Evolutionary conservation across 1,284 basidiomycete genomes (phyloP).

Genomic region (Ceratobasidium sp.): DNA sequence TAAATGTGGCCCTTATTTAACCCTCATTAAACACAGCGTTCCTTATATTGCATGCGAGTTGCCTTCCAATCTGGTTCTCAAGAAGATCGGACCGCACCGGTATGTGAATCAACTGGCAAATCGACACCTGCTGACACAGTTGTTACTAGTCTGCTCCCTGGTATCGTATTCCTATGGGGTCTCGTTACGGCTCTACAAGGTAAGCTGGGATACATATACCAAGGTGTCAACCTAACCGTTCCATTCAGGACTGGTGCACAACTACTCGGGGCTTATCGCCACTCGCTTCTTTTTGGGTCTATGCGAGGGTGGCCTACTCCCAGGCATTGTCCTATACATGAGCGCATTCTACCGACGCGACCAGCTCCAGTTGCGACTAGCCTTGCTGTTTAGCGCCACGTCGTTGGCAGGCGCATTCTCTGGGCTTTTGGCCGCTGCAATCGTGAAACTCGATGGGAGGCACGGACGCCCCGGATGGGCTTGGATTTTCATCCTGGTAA

Average conservation of each 20-base stretch:
- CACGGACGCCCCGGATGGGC: slow-evolving; percentile 51
- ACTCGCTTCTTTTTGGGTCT: slow-evolving; percentile 76
- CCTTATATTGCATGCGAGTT: slow-evolving; percentile 72
- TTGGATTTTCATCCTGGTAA: slow-evolving; percentile 51
- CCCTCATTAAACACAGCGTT: slow-evolving; percentile 53
- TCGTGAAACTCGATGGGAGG: slow-evolving; percentile 51
- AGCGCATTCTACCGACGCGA: slow-evolving; percentile 70
- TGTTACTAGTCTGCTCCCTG: slow-evolving; percentile 42
- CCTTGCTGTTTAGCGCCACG: slow-evolving; percentile 56
- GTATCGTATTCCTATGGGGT: slow-evolving; percentile 66
- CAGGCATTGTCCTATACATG: slow-evolving; percentile 69
- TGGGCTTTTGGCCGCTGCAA: slow-evolving; percentile 52
- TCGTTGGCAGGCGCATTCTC: slow-evolving; percentile 52
- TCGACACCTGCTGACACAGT: slow-evolving; percentile 65
- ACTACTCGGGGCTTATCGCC: slow-evolving; percentile 66
- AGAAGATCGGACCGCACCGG: slow-evolving; percentile 67
- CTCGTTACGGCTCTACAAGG: slow-evolving; percentile 68
- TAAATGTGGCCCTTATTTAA: slow-evolving; percentile 37
- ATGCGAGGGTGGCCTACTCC: slow-evolving; percentile 72
- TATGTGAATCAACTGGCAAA: slow-evolving; percentile 6
- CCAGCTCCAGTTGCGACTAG: slow-evolving; percentile 67
- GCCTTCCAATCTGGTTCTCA: slow-evolving; percentile 67
- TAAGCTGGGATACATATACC: slow-evolving; percentile 47
- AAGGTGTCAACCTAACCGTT: slow-evolving; percentile 7
- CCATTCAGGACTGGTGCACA: slow-evolving; percentile 64